Base-by-base conservation (phyloP, 2,329 filamentous ascomycete species). In the Bipolaris sorokiniana region DNA sequence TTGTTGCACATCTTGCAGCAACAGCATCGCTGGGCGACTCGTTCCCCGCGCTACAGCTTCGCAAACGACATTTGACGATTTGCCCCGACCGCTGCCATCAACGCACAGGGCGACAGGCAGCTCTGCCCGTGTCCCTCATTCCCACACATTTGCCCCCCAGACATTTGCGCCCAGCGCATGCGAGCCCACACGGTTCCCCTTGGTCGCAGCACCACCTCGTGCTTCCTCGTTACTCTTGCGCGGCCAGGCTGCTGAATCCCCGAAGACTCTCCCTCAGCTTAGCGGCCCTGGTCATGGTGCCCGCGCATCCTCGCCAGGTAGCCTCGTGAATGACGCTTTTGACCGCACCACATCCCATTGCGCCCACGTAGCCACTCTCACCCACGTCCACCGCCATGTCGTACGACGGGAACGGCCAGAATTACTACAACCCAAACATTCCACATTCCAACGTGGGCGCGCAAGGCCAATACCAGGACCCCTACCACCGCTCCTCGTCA, bases 381-480 rank as follows among this genome's bases (percentile, higher is more conserved):
- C 66, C 51, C 52, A 22, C 56, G 48, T 53, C 52, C 53, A 53
- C 48, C 69, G 66, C 59, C 70, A 86, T 86, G 84, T 81, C 84
- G 63, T 82, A 85, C 72, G 83, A 86, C 71, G 81, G 81, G 58
- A 82, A 83, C 72, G 81, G 83, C 59, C 76, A 82, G 62, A 82
- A 80, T 66, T 79, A 82, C 79, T 82, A 76, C 74, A 78, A 68
- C 61, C 71, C 68, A 75, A 79, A 62, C 59, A 75, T 68, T 62
- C 71, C 77, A 40, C 79, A 78, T 55, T 75, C 77, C 55, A 76
- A 70, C 51, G 75, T 77, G 48, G 74, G 74, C 56, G 68, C 77
- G 42, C 73, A 68, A 18, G 59, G 61, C 57, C 71, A 70, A 42
- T 75, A 77, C 56, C 73, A 74, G 52, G 71, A 73, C 57, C 61